These are phyloP conservation scores for Pulveroboletus ravenelii DNA, from an alignment of 768 basidiomycete species.

Conservation along the genomic window DNA sequence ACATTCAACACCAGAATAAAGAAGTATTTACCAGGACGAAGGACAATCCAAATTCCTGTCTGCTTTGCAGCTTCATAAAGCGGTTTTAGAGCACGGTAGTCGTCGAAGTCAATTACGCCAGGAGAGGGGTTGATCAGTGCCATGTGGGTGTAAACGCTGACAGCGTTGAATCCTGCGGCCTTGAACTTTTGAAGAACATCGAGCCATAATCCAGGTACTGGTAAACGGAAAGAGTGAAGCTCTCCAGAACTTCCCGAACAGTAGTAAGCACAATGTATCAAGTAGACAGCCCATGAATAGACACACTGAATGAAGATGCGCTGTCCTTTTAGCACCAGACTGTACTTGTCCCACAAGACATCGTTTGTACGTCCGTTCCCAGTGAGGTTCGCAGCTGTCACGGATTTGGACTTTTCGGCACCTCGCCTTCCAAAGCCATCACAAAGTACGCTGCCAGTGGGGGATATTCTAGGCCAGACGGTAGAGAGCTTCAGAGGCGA, in stretches of 20 bases:
- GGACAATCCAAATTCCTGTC: slow-evolving; percentile 72
- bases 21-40: slow-evolving; percentile 61
- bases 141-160: slow-evolving; percentile 81
- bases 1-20: background rate
- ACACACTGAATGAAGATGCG: slow-evolving; percentile 69
- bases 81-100: slow-evolving; percentile 63
- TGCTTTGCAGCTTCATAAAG: slow-evolving; percentile 70
- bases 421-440: background rate
- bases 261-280: background rate
- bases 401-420: slow-evolving; percentile 1
- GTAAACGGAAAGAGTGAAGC: slow-evolving; percentile 79
- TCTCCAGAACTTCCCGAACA: slow-evolving; percentile 61
- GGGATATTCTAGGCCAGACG: background rate
- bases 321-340: slow-evolving; percentile 63
- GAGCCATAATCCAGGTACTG: slow-evolving; percentile 74
- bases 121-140: slow-evolving; percentile 70
- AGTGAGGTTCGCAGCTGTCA: slow-evolving; percentile 5
- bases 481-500: slow-evolving; percentile 7
- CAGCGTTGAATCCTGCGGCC: slow-evolving; percentile 73
- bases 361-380: slow-evolving; percentile 35
- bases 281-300: background rate
- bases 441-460: background rate
- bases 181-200: slow-evolving; percentile 80
- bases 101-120: slow-evolving; percentile 68
- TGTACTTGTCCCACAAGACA: slow-evolving; percentile 64